Base-by-base conservation (phyloP, 2,329 filamentous ascomycete genomes). In the Arthroderma sp. region DNA sequence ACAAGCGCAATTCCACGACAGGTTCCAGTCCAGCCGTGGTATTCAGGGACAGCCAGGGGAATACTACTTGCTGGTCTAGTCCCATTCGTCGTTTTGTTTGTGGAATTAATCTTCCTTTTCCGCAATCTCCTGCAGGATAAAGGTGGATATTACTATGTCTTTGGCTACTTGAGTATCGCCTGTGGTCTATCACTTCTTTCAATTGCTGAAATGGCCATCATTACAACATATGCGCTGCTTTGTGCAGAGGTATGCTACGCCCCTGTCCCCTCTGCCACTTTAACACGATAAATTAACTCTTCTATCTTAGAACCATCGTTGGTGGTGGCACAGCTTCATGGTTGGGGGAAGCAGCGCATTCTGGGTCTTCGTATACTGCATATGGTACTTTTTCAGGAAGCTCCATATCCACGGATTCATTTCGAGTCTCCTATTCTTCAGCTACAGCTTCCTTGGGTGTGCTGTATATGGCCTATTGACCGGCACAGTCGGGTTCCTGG, bases 281-380 rank as follows among this genome's bases (percentile, higher is more conserved):
- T 7, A 58, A 47, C 43, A 21, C 44, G 0, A 31, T 58, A 43
- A 31, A 17, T 28, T 60, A 39, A 28, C 44, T 23, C 31, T 17
- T 23, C n/a, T 15, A 11, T 15, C 1, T 35, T 64, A 82, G 79
- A 90, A 94, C 70, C 86, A 93, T 72, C 81, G 88, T 69, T 95
- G 89, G 89, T 93, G 87, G 87, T 94, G 88, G 88, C 86, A 88
- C 69, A 88, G 86, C 55, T 93, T 95, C 74, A 73, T 88, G 53
- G 81, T 90, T 7, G 89, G 89, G 47, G 86, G 85, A 52, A 82
- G 84, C 63, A 88, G 84, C 63, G 81, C 86, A 5, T 70, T 88
- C 60, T 95, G 88, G 88, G 81, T 95, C 38, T 93, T 91, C 68
- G 69, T 81, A 38, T 94, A 93, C 74, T 88, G 86, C 69, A 75